Conservation (phyloP, 1,139 yeast species). For the Wickerhamomyces sp. region DNA sequence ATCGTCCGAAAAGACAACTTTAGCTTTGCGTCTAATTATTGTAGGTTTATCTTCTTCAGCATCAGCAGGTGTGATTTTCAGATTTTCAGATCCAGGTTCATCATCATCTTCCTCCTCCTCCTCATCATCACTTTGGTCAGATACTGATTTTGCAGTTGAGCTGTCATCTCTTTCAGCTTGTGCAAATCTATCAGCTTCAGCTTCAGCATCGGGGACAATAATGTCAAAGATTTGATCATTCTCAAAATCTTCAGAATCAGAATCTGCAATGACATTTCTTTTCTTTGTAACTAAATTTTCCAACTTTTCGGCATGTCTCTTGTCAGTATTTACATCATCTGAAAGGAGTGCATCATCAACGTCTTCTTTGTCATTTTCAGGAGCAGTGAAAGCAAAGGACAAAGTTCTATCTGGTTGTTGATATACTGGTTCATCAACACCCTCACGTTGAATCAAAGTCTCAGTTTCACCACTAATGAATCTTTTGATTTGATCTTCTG, state of each 20-base stretch:
- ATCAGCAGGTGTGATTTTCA: not conserved
- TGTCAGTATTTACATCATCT: conserved; percentile 6
- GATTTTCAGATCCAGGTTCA: not conserved
- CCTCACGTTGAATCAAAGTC: no score
- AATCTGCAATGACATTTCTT: conserved; percentile 1
- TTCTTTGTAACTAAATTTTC: conserved; percentile 13
- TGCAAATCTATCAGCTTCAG: not conserved
- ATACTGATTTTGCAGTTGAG: not conserved
- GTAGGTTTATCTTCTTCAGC: not conserved
- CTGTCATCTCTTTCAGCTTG: not conserved
- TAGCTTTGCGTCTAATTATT: conserved; percentile 1
- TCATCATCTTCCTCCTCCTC: conserved; percentile 1
- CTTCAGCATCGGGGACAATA: not conserved
- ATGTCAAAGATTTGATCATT: not conserved
- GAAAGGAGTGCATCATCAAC: not conserved
- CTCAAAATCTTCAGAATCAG: not conserved
- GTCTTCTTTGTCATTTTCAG: no score
- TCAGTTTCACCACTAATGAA: conserved; percentile 12
- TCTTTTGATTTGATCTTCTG: conserved; percentile 25
- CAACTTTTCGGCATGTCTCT: not conserved
- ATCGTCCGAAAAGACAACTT: conserved; percentile 5
- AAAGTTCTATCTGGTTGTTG: no score
- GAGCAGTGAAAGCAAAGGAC: no score
- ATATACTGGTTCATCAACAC: no score
- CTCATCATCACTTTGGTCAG: not conserved